Conservation (phyloP, 805 yeast genomes). For the Gaillardinia entomophila region DNA sequence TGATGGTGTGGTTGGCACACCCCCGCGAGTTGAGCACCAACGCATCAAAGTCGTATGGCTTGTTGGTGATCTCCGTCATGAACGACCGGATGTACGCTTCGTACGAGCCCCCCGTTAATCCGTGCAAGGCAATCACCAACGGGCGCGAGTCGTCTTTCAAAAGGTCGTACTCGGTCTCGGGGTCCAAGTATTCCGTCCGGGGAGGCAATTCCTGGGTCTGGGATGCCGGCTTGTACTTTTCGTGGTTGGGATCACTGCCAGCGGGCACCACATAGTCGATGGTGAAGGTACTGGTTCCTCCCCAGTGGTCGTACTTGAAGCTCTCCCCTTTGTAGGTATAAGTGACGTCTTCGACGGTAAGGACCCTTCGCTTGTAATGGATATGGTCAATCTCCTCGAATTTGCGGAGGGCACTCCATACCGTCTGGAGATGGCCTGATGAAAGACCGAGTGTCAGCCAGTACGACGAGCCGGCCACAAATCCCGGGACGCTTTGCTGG, state of each 20-base stretch:
- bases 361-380: constrained; percentile 39
- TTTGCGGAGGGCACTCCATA: constrained; percentile 41
- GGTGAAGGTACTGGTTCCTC: constrained; percentile 42
- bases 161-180: constrained; percentile 32
- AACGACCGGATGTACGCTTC: constrained; percentile 65
- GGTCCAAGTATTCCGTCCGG: constrained; percentile 56
- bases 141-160: constrained; percentile 43
- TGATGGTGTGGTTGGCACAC: constrained; percentile 67
- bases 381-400: constrained; percentile 37
- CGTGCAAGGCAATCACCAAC: constrained; percentile 59
- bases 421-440: constrained; percentile 46
- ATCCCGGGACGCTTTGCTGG: constrained; percentile 32
- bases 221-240: constrained; percentile 35
- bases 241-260: constrained; percentile 13
- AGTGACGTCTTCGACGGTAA: constrained; percentile 21
- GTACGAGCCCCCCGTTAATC: constrained; percentile 76
- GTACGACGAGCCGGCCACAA: constrained; percentile 26
- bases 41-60: constrained; percentile 43
- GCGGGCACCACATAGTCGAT: constrained; percentile 42
- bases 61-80: constrained; percentile 35
- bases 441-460: constrained; percentile 41
- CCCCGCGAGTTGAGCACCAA: constrained; percentile 68
- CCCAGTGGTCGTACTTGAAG: constrained; percentile 34
- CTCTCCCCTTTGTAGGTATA: constrained; percentile 22
- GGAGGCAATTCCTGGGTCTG: constrained; percentile 58